phyloP scores from a whole-genome alignment of 805 yeast genomes.

The Candida krabiensis region DNA sequence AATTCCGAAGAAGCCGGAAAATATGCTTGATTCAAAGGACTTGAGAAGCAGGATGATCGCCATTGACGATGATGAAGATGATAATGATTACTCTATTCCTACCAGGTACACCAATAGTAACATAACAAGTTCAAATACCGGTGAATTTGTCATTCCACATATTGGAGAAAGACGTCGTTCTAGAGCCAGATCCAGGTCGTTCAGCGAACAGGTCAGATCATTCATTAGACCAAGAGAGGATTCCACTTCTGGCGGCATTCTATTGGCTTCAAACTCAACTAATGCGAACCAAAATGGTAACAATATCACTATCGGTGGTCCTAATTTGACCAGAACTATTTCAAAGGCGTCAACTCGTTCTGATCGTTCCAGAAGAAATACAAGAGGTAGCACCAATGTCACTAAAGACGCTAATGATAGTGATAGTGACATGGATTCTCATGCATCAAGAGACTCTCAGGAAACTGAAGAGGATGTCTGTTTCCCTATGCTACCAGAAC shows the following conservation, averaged over 20 bases:
- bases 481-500: constrained; percentile 83
- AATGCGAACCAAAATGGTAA: constrained; percentile 8
- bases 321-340: constrained; percentile 24
- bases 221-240: constrained; percentile 36
- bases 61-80: constrained; percentile 30
- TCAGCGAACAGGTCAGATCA: constrained; percentile 43
- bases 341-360: constrained; percentile 34
- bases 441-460: constrained; percentile 74
- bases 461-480: constrained; percentile 98
- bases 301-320: constrained; percentile 19
- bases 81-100: constrained; percentile 25
- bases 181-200: constrained; percentile 36
- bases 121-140: neutral
- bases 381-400: constrained; percentile 13
- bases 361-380: constrained; percentile 22
- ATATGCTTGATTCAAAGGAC: constrained; percentile 28
- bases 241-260: constrained; percentile 31
- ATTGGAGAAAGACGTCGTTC: constrained; percentile 17
- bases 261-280: constrained; percentile 18
- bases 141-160: constrained; percentile 1
- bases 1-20: constrained; percentile 18
- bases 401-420: constrained; percentile 28
- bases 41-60: constrained; percentile 30
- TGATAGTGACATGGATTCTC: constrained; percentile 70
- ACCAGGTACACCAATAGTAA: constrained; percentile 15